These are phyloP conservation scores for Exophiala calicioides DNA, from an alignment of 2,329 filamentous ascomycete species.

Conservation along the genomic window DNA sequence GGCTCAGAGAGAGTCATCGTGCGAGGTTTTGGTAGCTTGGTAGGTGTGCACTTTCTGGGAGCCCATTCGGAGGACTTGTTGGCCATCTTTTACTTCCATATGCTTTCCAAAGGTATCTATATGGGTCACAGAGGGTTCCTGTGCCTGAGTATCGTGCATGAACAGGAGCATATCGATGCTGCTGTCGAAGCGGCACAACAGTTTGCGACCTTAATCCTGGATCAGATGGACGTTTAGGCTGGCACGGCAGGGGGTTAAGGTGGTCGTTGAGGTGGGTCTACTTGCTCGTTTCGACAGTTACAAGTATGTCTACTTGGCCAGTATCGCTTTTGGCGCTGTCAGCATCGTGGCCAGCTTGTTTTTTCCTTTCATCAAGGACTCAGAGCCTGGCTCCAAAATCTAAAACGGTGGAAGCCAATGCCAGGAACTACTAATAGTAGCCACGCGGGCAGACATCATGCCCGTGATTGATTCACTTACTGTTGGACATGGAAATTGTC, in stretches of 20 bases:
- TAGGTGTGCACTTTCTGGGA: conserved; percentile 31
- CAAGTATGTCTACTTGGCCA: conserved; percentile 62
- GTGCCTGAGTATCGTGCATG: neutral
- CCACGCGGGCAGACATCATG: no score
- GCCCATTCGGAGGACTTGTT: neutral
- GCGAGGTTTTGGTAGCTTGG: conserved; percentile 35
- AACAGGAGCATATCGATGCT: neutral
- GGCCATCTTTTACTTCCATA: neutral
- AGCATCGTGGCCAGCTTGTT: conserved; percentile 60
- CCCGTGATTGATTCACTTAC: no score
- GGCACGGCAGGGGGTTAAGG: no score
- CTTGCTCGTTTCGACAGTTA: conserved; percentile 61
- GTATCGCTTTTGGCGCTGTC: conserved; percentile 61
- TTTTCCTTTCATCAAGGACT: no score
- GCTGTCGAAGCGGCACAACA: neutral
- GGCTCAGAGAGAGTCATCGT: no score
- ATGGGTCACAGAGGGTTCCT: neutral
- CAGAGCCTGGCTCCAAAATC: no score
- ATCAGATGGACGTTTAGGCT: no score
- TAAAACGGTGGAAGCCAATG: no score
- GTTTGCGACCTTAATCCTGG: no score
- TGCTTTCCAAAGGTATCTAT: neutral
- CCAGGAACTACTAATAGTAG: no score
- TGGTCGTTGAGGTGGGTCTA: conserved; percentile 57
- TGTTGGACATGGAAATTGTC: no score